Base-by-base conservation (phyloP, 345 rosid genomes). In the Eucalyptus tenuipes region DNA sequence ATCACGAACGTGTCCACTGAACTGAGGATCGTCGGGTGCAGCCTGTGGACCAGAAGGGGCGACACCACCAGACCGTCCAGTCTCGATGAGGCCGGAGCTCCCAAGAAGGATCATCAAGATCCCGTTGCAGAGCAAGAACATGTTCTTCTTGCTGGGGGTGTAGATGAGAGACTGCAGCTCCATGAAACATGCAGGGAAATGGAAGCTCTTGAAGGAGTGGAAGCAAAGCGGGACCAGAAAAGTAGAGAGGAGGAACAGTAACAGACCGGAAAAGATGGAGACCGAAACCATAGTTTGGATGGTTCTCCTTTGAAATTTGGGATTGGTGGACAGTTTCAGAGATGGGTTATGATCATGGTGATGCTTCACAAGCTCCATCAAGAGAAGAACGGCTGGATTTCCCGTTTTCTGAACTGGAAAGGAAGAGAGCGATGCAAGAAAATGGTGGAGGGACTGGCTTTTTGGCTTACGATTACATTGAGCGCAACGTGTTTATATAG, bases 91-190 rank as follows among this genome's bases (percentile, higher is more conserved):
- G 75, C 94, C 93, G 7, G 97, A 93, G 89, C 87, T 92, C 88
- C 91, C 93, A 42, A 89, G 47, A 20, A 97, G 87, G 33, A 96
- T 49, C 75, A 92, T 93, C 10, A 97, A 91, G 86, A 97, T 95
- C 24, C 96, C 97, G 89, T 97, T 97, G 91, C 97, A 97, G 27
- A 96, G 91, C 53, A 96, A 91, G 92, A 97, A 97, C 93, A 96
- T 93, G 93, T 91, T 93, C 87, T 89, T 94, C 96, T 96, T 96
- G 92, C 90, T 92, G 47, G 93, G 89, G 82, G 13, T 89, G 55
- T 82, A 50, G 91, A 88, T 86, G 61, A 91, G 82, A 88, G 87
- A 64, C 59, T 92, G 89, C 29, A 88, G 22, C 79, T 66, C 42
- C 10, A 57, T 87, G 85, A 85, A 89, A 40, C 87, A 89, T 24